These are phyloP conservation scores for Hygrophoropsis aurantiaca DNA, from an alignment of 768 basidiomycete species.

Conservation along the genomic window DNA sequence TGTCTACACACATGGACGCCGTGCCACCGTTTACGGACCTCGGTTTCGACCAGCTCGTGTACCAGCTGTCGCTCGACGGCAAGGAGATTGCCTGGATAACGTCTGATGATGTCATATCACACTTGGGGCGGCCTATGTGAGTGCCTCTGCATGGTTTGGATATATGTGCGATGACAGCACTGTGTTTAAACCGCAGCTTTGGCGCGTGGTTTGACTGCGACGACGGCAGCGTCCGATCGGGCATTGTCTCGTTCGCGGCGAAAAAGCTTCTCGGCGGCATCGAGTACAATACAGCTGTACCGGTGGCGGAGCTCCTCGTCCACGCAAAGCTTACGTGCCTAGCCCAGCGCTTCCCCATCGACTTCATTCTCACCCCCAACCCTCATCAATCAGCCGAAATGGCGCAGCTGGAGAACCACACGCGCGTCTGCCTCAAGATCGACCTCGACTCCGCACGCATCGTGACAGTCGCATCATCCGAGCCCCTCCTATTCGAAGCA, in stretches of 20 bases:
- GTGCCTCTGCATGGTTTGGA: conserved; percentile 4
- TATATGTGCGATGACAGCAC: too few relatives aligned
- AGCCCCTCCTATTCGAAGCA: conserved; percentile 30
- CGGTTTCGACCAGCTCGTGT: conserved; percentile 24
- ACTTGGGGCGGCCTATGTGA: conserved; percentile 24
- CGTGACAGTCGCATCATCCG: conserved; percentile 23
- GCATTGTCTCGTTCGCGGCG: conserved; percentile 13
- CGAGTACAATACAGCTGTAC: too few relatives aligned
- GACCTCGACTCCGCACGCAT: conserved; percentile 12
- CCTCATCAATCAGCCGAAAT: conserved; percentile 12
- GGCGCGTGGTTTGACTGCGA: conserved; percentile 10
- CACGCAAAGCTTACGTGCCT: conserved; percentile 18
- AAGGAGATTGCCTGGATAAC: conserved; percentile 13
- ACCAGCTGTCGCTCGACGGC: neutral
- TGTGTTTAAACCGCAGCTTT: conserved; percentile 4
- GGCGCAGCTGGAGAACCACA: conserved; percentile 29
- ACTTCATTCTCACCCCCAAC: conserved; percentile 23
- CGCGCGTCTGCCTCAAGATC: conserved; percentile 26
- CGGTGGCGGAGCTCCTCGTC: neutral
- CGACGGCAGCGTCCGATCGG: conserved; percentile 4
- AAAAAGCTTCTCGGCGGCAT: conserved; percentile 11
- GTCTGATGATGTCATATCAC: conserved; percentile 12
- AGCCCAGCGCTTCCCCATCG: conserved; percentile 24
- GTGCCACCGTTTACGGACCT: conserved; percentile 5
- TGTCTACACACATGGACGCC: too few relatives aligned